Conservation (phyloP, 108 stramenopile genomes). For the Cyclotella sp. region DNA sequence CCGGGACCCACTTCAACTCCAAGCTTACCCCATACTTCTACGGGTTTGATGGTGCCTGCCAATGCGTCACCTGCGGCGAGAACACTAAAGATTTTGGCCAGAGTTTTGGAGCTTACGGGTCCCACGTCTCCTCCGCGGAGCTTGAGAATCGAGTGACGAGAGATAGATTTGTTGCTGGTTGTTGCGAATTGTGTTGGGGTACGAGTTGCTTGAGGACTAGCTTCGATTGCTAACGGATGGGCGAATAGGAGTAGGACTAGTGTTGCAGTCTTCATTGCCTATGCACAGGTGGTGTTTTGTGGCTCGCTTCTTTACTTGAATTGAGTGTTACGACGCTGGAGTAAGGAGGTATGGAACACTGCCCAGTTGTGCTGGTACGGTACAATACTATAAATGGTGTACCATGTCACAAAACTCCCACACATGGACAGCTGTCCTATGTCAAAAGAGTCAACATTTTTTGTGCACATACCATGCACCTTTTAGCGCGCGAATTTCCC, state of each 20-base stretch:
- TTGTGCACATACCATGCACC: too few relatives aligned
- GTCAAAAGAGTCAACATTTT: too few relatives aligned
- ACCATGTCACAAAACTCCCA: too few relatives aligned
- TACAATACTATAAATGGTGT: too few relatives aligned
- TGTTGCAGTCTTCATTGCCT: not conserved
- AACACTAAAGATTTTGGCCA: constrained; percentile 29
- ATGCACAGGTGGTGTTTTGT: too few relatives aligned
- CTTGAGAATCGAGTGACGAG: constrained; percentile 6
- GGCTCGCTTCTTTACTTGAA: too few relatives aligned
- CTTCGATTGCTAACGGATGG: not conserved
- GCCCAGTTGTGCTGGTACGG: too few relatives aligned
- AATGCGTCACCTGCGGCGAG: constrained; percentile 29
- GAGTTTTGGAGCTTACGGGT: constrained; percentile 14
- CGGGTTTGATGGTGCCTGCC: constrained; percentile 10
- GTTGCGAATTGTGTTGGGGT: not conserved
- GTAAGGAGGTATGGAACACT: too few relatives aligned
- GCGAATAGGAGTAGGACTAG: not conserved
- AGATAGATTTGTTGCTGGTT: not conserved
- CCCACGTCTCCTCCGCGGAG: constrained; percentile 31
- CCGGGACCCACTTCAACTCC: constrained; percentile 12
- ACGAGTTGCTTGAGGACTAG: not conserved
- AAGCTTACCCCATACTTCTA: constrained; percentile 15
- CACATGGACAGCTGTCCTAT: too few relatives aligned
- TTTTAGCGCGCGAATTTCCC: too few relatives aligned
- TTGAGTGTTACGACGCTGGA: too few relatives aligned